Percentiles rank a stretch among this genome's conserved stretches.
Conservation (phyloP, 345 rosid genomes). For the Syzygium jambos region DNA sequence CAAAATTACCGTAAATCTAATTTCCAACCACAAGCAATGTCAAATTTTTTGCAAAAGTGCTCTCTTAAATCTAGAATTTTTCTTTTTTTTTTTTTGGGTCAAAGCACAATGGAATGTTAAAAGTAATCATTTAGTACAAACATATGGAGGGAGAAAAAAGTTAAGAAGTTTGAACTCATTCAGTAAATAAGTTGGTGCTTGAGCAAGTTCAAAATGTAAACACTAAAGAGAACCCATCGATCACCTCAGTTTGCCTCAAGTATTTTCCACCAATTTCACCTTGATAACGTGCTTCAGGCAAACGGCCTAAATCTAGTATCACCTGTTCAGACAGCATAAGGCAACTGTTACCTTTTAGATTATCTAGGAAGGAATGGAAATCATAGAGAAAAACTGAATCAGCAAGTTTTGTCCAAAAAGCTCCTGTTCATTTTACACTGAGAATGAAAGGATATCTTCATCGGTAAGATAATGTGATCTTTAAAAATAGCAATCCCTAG, state of each 20-base stretch:
- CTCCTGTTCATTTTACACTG: not conserved
- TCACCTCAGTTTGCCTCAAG: slow-evolving; percentile 49
- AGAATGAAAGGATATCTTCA: not conserved
- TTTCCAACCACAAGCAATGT: not conserved
- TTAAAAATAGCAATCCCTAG: not conserved
- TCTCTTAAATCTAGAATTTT: not conserved
- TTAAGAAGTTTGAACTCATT: not conserved
- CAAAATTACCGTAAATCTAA: not conserved
- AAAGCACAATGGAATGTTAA: not conserved
- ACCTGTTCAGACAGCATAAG: slow-evolving; percentile 18
- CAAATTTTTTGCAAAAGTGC: not conserved
- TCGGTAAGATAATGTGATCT: not conserved
- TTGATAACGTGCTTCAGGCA: slow-evolving; percentile 57
- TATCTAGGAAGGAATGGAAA: not conserved
- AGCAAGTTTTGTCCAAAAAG: not conserved
- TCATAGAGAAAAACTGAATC: not conserved
- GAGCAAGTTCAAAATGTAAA: not conserved
- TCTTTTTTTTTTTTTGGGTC: not conserved
- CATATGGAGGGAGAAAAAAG: not conserved
- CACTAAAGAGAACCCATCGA: not conserved
- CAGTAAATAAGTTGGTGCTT: not conserved
- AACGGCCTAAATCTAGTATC: slow-evolving; percentile 46
- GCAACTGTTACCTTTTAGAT: not conserved
- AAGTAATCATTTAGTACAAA: not conserved
- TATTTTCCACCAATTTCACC: slow-evolving; percentile 45